These are phyloP conservation scores for Exophiala sp. DNA, from an alignment of 2,329 filamentous ascomycete genomes.

Conservation along the genomic window DNA sequence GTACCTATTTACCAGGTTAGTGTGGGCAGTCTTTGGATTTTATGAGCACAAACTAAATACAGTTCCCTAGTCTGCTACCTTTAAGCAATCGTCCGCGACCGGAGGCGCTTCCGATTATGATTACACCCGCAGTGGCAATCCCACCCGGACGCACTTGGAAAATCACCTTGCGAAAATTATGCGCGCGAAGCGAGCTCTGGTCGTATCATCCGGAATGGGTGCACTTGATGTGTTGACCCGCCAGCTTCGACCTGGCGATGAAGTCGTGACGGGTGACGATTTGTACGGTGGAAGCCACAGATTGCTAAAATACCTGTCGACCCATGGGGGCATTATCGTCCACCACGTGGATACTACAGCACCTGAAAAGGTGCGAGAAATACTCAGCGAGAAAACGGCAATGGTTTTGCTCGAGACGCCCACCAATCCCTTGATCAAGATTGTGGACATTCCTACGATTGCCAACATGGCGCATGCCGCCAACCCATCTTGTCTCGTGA, in stretches of 20 bases:
- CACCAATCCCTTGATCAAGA: slow-evolving; percentile 96
- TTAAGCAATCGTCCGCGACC: slow-evolving; percentile 71
- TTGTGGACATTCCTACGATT: slow-evolving; percentile 83
- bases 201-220: slow-evolving; percentile 95
- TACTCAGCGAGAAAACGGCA: slow-evolving; percentile 72
- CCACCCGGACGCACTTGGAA: slow-evolving; percentile 91
- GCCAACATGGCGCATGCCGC: slow-evolving; percentile 67
- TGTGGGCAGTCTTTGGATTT: background rate
- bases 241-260: slow-evolving; percentile 82
- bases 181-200: slow-evolving; percentile 84
- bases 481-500: slow-evolving; percentile 73
- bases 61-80: slow-evolving; percentile 70
- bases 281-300: slow-evolving; percentile 94
- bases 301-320: slow-evolving; percentile 82
- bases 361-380: slow-evolving; percentile 61
- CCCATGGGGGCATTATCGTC: slow-evolving; percentile 84
- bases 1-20: slow-evolving; percentile 86
- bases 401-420: slow-evolving; percentile 96
- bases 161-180: slow-evolving; percentile 98
- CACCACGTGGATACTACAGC: slow-evolving; percentile 94
- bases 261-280: slow-evolving; percentile 95
- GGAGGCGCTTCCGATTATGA: slow-evolving; percentile 86
- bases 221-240: slow-evolving; percentile 94
- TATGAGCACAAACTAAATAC: background rate
- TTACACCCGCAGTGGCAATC: slow-evolving; percentile 96